phyloP scores from a whole-genome alignment of 2,329 filamentous ascomycete species.

The Nothophaeocryptopus gaeumannii region DNA sequence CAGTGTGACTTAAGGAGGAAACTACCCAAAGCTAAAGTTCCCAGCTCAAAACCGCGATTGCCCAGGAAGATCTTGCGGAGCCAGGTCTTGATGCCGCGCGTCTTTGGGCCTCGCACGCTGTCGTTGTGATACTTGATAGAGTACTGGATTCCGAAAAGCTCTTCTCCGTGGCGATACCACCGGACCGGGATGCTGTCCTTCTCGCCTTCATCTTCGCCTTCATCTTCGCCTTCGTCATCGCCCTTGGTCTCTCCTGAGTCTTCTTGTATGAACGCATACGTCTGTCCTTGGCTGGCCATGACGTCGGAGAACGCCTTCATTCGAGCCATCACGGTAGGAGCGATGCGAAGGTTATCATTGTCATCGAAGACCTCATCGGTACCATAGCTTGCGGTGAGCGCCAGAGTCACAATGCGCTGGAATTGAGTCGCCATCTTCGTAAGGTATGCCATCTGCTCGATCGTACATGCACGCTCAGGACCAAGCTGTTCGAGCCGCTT shows the following conservation, averaged over 20 bases:
- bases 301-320: slow-evolving; percentile 27
- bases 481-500: slow-evolving; percentile 49
- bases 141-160: too few species aligned
- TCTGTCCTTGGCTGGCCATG: slow-evolving; percentile 29
- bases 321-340: slow-evolving; percentile 33
- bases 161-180: too few species aligned
- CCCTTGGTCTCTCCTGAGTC: too few species aligned
- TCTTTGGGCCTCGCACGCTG: too few species aligned
- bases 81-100: slow-evolving; percentile 5
- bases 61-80: slow-evolving; percentile 2
- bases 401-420: slow-evolving; percentile 36
- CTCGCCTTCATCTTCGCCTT: too few species aligned
- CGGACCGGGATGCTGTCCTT: too few species aligned
- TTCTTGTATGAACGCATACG: too few species aligned
- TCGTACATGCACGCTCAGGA: slow-evolving; percentile 41
- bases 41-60: slow-evolving; percentile 36
- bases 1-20: too few species aligned
- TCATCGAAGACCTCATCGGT: slow-evolving; percentile 35
- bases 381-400: slow-evolving; percentile 39
- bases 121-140: too few species aligned
- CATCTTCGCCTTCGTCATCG: too few species aligned
- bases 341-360: slow-evolving; percentile 33
- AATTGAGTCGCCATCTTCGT: slow-evolving; percentile 42
- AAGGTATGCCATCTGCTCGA: slow-evolving; percentile 51
- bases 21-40: too few species aligned